These are phyloP conservation scores for Exophiala oligosperma DNA, from an alignment of 2,329 filamentous ascomycete genomes.

Conservation along the genomic window DNA sequence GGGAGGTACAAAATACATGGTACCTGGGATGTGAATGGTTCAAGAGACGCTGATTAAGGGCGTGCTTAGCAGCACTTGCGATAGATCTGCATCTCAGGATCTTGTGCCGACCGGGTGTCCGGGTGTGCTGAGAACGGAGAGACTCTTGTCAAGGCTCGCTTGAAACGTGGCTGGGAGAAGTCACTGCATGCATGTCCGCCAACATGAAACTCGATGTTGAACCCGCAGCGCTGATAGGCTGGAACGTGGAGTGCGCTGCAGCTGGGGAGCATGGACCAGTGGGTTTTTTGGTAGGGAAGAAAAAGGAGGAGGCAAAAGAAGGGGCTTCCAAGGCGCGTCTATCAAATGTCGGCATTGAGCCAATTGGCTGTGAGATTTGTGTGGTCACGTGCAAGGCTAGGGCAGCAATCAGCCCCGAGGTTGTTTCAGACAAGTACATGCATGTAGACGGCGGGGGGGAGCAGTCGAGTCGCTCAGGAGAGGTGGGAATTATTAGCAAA, in stretches of 20 bases:
- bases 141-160: not conserved
- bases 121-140: not conserved
- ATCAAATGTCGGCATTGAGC: slow-evolving; percentile 3
- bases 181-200: not conserved
- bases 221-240: slow-evolving; percentile 7
- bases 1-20: not conserved
- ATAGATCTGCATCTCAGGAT: not conserved
- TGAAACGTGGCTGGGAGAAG: slow-evolving; percentile 14
- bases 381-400: slow-evolving; percentile 14
- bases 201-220: slow-evolving; percentile 12
- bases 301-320: slow-evolving; percentile 4
- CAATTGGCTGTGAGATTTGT: not conserved
- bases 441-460: no score
- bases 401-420: not conserved
- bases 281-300: not conserved
- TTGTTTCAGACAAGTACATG: not conserved
- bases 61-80: not conserved
- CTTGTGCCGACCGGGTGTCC: not conserved
- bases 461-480: no score
- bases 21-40: slow-evolving; percentile 6
- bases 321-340: slow-evolving; percentile 3
- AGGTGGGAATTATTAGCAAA: no score
- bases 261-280: not conserved
- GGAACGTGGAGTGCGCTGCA: not conserved
- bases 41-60: slow-evolving; percentile 11